Base-by-base conservation (phyloP, 2,329 filamentous ascomycete species). In the Xylaria sp. region DNA sequence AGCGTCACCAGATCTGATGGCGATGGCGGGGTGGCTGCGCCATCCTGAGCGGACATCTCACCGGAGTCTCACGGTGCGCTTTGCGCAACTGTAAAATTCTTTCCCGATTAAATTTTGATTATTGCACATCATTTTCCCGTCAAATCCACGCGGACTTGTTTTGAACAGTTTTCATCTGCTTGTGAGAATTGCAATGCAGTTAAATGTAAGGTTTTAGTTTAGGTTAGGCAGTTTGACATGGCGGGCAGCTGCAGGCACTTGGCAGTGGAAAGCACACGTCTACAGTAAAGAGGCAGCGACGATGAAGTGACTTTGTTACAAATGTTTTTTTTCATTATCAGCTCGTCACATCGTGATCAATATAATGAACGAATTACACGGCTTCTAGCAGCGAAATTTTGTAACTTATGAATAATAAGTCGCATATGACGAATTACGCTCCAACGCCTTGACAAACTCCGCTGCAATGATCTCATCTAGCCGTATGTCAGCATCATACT, bases 381-480 rank as follows among this genome's bases (percentile, higher is more conserved):
- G 1, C 12, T 32, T 30, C 15, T 28, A 3, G 3, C 13, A 7
- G 1, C n/a, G 1, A 15, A 36, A 8, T 23, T 1, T 15, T 41
- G 25, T 13, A 5, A 15, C 15, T 50, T 7, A 69, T 0, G 25
- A 32, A 46, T 72, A 72, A 36, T 63, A 63, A 45, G 56, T 72
- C 25, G 65, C 67, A 39, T 72, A 72, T 20, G 57, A n/a, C 18
- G 69, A 71, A 13, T 64, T 53, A 3, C 65, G 56, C 8, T 60
- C 20, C 15, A 71, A 4, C 15, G 68, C 60, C 34, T 81, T 78
- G 32, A 83, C 73, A 63, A 85, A 84, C 61, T 82, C 76, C 20
- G 78, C 64, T 7, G 78, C 81, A 56, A 84, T 77, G 41, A 83
- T 76, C 65, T 81, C 75, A 45, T 79, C 78, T 81, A 55, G 18